Evolutionary conservation across 176 grass and related monocot genomes (phyloP).

Genomic region (Hordeum vulgare): DNA sequence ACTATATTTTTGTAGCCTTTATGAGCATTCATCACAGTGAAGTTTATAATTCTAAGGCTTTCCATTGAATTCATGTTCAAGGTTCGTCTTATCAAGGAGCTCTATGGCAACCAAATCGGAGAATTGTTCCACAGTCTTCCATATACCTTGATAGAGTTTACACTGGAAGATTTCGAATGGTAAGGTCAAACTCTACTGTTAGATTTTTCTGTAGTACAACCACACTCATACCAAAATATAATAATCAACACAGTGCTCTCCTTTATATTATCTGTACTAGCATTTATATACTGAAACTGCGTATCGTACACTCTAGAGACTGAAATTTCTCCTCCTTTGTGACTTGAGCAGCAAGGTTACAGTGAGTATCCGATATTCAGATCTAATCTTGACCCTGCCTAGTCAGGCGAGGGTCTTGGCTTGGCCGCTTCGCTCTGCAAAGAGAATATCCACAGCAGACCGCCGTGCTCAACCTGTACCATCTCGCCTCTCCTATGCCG

Average conservation of each 20-base stretch:
- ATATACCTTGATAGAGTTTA: constrained; percentile 88
- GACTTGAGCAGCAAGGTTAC: constrained; percentile 74
- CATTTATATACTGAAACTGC: neutral
- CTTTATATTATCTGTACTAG: neutral
- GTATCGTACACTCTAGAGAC: neutral
- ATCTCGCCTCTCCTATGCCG: constrained; percentile 66
- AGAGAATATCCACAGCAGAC: constrained; percentile 38
- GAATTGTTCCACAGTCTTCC: constrained; percentile 78
- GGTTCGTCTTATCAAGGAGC: constrained; percentile 91
- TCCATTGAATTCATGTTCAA: constrained; percentile 35
- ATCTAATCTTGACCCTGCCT: constrained; percentile 61
- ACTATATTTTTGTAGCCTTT: neutral
- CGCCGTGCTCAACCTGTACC: constrained; percentile 43
- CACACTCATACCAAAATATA: neutral
- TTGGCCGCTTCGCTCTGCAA: constrained; percentile 69
- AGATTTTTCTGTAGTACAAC: neutral
- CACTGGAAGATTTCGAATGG: constrained; percentile 90
- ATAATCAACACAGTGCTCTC: neutral
- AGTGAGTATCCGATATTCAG: constrained; percentile 72
- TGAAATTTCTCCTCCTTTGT: neutral
- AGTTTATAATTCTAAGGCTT: constrained; percentile 10
- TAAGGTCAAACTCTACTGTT: constrained; percentile 27
- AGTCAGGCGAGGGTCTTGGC: constrained; percentile 82
- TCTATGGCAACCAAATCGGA: constrained; percentile 88
- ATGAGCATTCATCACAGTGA: neutral